Base-by-base conservation (phyloP, 768 basidiomycete species). In the Auricularia cornea region DNA sequence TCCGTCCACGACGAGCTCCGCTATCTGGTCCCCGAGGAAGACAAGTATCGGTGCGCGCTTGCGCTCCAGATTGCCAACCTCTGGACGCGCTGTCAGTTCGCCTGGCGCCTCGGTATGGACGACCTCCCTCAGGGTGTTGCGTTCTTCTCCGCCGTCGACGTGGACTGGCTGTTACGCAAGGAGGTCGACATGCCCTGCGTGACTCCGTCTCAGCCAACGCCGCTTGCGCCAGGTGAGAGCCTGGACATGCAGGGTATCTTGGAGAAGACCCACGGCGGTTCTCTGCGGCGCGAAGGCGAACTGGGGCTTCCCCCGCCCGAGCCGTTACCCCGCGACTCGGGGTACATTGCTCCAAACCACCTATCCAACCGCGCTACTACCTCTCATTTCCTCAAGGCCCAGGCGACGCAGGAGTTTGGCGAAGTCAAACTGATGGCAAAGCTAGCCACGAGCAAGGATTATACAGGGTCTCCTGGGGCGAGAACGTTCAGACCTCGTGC, bases 1-100 rank as follows among this genome's bases (percentile, higher is more conserved):
- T 98, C 94, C 11, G 94, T 98, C 2, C 97, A 98, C 74, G 96
- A 98, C 73, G 96, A 99, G 74, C 81, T 99, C 20, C 88, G 97
- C 2, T 98, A 97, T 72, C 82, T 99, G 4, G 94, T 96, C 59
- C 82, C 80, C 52, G 94, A 98, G 59, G 84, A 86, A 65, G 97
- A 98, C 76, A 83, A 82, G 68, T 93, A 94, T 74, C 89, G 95
- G n/a, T 85, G 87, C 1, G 90, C 94, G 2, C 81, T 98, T 11
- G 97, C 96, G 0, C 73, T 99, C 59, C 97, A 99, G 74, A 86
- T 99, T 54, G 92, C 94, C 31, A 98, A 99, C 72, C 73, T 97
- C 1, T 98, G 97, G 96, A 98, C 95, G 3, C 82, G 97, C 18
- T 84, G 87, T 60, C 71, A 95, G 69, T 98, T 99, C 72, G 90